A percentile compares a stretch with the other conserved stretches of the same genome.
Conservation (phyloP, 1,139 yeast genomes). For the Sugiyamaella neomexicana region DNA sequence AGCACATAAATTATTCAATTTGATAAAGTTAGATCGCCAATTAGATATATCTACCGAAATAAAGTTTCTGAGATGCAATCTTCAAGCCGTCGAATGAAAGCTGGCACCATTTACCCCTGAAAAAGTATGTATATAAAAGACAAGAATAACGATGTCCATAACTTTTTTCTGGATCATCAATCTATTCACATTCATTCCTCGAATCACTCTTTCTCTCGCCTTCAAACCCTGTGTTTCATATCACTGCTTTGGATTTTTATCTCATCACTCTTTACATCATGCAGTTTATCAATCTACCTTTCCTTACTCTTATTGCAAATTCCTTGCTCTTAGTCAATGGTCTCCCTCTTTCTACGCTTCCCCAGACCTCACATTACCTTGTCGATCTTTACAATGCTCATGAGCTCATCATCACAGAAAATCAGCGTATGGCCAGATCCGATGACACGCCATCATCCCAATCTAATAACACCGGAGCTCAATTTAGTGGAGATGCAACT, state of each 20-base stretch:
- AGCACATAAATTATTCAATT: background rate
- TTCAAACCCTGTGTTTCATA: too few relatives aligned
- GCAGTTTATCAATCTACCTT: constrained; percentile 3
- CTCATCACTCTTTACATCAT: background rate
- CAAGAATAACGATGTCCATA: background rate
- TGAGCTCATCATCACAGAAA: background rate
- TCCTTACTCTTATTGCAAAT: constrained; percentile 2
- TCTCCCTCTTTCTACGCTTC: constrained; percentile 8
- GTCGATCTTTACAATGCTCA: background rate
- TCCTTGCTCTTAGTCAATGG: constrained; percentile 2
- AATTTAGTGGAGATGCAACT: constrained; percentile 55
- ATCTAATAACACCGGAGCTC: background rate
- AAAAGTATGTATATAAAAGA: background rate
- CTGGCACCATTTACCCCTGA: background rate
- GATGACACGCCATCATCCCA: background rate
- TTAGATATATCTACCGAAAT: background rate
- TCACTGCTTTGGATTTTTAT: background rate
- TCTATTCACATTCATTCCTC: background rate
- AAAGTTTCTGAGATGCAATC: background rate
- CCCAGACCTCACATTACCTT: background rate
- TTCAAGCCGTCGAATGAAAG: too few relatives aligned
- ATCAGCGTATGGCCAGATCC: background rate
- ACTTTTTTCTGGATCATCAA: background rate
- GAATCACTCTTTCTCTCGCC: background rate
- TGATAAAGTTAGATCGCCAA: background rate